These are phyloP conservation scores for Dioszegia aurantiaca DNA, from an alignment of 768 basidiomycete species.

Conservation along the genomic window DNA sequence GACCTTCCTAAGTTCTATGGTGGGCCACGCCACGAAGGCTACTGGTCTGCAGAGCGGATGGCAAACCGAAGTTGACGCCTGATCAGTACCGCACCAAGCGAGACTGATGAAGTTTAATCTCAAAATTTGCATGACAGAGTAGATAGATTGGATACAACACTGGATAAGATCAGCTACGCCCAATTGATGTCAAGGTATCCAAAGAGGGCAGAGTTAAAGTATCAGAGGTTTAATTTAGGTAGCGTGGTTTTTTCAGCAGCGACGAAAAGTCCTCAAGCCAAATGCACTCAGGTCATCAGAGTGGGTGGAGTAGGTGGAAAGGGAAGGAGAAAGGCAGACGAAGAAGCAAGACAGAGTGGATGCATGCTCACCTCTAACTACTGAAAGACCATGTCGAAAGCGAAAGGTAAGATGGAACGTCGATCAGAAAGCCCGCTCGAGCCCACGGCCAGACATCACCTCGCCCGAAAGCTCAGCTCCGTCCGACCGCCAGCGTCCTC, in stretches of 20 bases:
- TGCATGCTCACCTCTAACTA: conserved; percentile 48
- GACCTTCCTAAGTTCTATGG: no score
- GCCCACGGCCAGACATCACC: conserved; percentile 34
- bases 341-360: conserved; percentile 4
- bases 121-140: background rate
- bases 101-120: background rate
- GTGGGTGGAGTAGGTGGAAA: background rate
- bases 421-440: conserved; percentile 50
- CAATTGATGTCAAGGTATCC: background rate
- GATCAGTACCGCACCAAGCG: no score
- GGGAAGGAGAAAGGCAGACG: background rate
- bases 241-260: conserved; percentile 51
- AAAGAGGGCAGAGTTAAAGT: background rate
- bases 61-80: no score
- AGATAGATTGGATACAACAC: conserved; percentile 18
- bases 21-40: no score
- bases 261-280: conserved; percentile 46
- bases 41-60: no score
- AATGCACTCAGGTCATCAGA: conserved; percentile 51
- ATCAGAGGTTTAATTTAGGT: conserved; percentile 40
- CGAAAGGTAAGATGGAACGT: conserved; percentile 21
- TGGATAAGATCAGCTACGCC: conserved; percentile 11
- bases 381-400: conserved; percentile 14
- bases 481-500: conserved; percentile 48
- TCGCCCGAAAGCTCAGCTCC: conserved; percentile 20